Conservation (phyloP, 805 yeast genomes). For the Jamesozyma spencerorum region DNA sequence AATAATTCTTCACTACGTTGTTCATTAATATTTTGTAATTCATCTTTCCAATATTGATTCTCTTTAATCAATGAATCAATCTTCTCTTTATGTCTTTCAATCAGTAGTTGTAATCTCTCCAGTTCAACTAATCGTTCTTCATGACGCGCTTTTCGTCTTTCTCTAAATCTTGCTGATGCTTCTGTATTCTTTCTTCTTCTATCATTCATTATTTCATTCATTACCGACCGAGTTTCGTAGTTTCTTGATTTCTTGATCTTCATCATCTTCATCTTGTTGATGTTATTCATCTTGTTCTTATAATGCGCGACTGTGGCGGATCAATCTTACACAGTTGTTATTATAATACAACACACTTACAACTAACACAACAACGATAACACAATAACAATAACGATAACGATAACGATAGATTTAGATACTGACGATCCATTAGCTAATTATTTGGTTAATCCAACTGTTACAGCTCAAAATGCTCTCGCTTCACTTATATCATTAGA, state of each 20-base stretch:
- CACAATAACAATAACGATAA: conserved; percentile 40
- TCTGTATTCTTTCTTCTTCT: conserved; percentile 86
- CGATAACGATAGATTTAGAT: too few species aligned
- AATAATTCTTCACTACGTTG: conserved; percentile 20
- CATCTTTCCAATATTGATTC: conserved; percentile 25
- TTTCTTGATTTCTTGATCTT: too few species aligned
- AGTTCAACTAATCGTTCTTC: conserved; percentile 17
- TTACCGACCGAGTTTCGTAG: too few species aligned
- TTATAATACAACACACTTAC: too few species aligned
- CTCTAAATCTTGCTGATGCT: conserved; percentile 87
- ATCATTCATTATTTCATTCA: conserved; percentile 17
- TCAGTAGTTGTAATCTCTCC: conserved; percentile 13
- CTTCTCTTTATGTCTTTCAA: conserved; percentile 15
- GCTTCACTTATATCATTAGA: conserved; percentile 20
- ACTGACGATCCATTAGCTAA: too few species aligned
- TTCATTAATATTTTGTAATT: conserved; percentile 23
- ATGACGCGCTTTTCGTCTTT: conserved; percentile 31
- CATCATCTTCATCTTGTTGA: too few species aligned
- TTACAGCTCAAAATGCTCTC: too few species aligned
- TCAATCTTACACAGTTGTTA: too few species aligned
- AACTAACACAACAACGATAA: too few species aligned
- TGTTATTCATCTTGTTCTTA: too few species aligned
- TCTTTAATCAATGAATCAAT: conserved; percentile 21
- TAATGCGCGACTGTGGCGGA: too few species aligned
- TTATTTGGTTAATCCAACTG: too few species aligned